A percentile compares a stretch with the other conserved stretches of the same genome.
These are phyloP conservation scores for Candida koratica DNA, from an alignment of 805 yeast genomes.

Conservation along the genomic window DNA sequence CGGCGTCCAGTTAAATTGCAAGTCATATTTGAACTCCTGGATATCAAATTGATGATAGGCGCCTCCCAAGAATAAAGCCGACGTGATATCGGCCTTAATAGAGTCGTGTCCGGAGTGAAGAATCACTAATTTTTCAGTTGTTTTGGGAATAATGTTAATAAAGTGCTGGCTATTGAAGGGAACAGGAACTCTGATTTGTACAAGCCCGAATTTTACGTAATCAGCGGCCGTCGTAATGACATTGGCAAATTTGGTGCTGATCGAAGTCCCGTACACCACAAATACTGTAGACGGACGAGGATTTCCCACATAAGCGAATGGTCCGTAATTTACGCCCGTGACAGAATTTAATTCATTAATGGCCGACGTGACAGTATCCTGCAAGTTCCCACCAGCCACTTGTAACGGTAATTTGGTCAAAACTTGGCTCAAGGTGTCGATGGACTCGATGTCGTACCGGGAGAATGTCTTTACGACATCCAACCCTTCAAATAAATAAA, in stretches of 20 bases:
- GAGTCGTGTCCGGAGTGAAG: conserved; percentile 39
- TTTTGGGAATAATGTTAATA: conserved; percentile 51
- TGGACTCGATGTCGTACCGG: conserved; percentile 42
- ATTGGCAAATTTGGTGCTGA: conserved; percentile 50
- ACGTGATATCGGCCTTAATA: conserved; percentile 68
- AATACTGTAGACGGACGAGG: conserved; percentile 65
- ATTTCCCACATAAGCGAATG: conserved; percentile 70
- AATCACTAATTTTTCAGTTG: conserved; percentile 60
- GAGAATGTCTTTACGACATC: conserved; percentile 52
- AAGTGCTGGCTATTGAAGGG: conserved; percentile 72
- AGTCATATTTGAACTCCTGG: conserved; percentile 50
- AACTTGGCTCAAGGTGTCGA: conserved; percentile 38
- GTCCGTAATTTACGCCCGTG: conserved; percentile 51
- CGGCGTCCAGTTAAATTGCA: conserved; percentile 54
- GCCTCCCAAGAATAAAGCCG: conserved; percentile 58
- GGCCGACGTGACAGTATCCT: conserved; percentile 42
- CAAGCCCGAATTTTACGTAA: conserved; percentile 52
- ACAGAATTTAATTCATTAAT: conserved; percentile 48
- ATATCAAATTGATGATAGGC: conserved; percentile 37
- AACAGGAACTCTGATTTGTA: conserved; percentile 70
- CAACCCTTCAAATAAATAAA: conserved; percentile 80
- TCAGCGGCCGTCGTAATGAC: conserved; percentile 35
- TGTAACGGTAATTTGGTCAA: conserved; percentile 33
- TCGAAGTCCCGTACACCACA: conserved; percentile 74
- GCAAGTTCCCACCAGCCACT: conserved; percentile 22